Evolutionary conservation across 192 early-diverging fungal species (phyloP), one percentile per base, ranked within the genome.

Genomic region (Umbelopsis sp.): DNA sequence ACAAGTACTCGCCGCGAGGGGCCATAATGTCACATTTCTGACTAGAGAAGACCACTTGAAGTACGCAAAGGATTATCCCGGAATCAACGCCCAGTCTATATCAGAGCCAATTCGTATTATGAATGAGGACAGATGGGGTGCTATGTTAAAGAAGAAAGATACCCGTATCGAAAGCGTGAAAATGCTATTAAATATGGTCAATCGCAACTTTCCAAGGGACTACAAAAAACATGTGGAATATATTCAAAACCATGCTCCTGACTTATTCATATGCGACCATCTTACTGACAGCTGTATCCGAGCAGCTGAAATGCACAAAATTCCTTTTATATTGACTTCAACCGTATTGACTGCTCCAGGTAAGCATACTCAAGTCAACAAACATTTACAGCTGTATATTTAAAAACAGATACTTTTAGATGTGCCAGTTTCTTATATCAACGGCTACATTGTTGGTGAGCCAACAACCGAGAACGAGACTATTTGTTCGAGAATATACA

Each of bases 311-410:
- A 37, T 46, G 18, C 16, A 49, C 15, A 51, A 64, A 41, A 49
- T 77, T 2, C 75, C 75, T 11, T 77, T 66, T 13, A 46, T 72
- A 6, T 18, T 77, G 4, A 77, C 75, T 16, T 66, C 75, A 9
- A 52, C 67, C 18, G 15, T 69, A 8, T 61, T 53, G 10, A 64
- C 66, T 22, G 58, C 50, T 58, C 64, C 50, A 23, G 74, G 74
- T 75, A 71, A 67, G 15, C 9, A 49, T n/a, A 18, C 9, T 7
- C 1, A 12, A 41, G 2, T 1, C 1, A 27, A 35, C 16, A 0
- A 12, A 8, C 0, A 15, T 61, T 37, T 61, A 25, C n/a, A 1
- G 48, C 15, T n/a, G 2, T 16, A 33, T 61, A 0, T 3, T 61
- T 5, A 35, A 25, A 16, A 2, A 25, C 2, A 55, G 20, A 66